Evolutionary conservation across 352 stramenopile species (phyloP), one percentile per base, ranked within the genome.

Genomic region (Pelagophyceae sp.): DNA sequence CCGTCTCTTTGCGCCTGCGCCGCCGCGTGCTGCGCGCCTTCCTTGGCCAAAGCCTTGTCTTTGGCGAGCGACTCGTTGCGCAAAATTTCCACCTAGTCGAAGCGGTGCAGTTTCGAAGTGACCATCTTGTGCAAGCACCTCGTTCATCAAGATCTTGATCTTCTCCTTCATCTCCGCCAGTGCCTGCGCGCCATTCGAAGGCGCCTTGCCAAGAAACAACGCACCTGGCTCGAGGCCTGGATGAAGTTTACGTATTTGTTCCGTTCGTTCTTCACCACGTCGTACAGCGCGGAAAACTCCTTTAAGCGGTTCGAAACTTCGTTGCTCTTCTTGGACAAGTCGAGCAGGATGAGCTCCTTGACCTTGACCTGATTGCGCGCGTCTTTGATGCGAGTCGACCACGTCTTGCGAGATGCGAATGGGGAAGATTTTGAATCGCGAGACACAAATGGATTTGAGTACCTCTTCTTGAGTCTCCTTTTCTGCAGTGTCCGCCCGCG

Each of bases 171-270:
- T 97, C 83, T 97, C 93, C 5, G 91, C 92, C 0, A 97, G 86
- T 32, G 92, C 92, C 80, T n/a, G n/a, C n/a, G n/a, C n/a, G n/a
- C n/a, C n/a, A n/a, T n/a, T n/a, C n/a, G n/a, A n/a, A n/a, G n/a
- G n/a, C n/a, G n/a, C n/a, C n/a, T n/a, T n/a, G n/a, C n/a, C n/a
- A n/a, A n/a, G n/a, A n/a, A n/a, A n/a, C n/a, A n/a, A n/a, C n/a
- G n/a, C n/a, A n/a, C n/a, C n/a, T 97, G 93, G 0, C 90, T 70
- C n/a, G 61, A 81, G 11, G 89, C 85, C 79, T 96, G 92, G 76
- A 97, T 97, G 38, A 96, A 78, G 77, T 96, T 97, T 35, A 97
- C 93, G 79, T 96, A 97, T 79, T 97, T 97, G 83, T 97, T 97
- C 45, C 93, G 89, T 79, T 97, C 93, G 80, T 94, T 96, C 82